A percentile compares a stretch with the other conserved stretches of the same genome.
phyloP scores from a whole-genome alignment of 768 basidiomycete genomes.

The Neoboletus brunneissimus region DNA sequence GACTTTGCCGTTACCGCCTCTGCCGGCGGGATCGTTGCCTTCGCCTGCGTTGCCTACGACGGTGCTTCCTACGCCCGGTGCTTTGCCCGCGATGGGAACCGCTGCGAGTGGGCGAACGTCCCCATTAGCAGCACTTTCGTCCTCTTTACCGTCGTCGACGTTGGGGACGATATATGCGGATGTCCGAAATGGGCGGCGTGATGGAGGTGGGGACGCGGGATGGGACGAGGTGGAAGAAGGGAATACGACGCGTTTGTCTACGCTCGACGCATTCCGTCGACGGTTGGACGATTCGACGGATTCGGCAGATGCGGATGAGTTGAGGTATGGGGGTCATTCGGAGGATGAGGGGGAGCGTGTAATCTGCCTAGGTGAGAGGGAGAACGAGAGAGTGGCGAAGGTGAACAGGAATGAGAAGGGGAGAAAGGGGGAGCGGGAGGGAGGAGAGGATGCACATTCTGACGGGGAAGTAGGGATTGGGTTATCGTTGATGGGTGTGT shows the following conservation, averaged over 20 bases:
- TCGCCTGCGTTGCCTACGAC: constrained; percentile 7
- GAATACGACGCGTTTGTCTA: constrained; percentile 22
- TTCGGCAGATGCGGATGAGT: constrained; percentile 6
- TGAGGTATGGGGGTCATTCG: not conserved
- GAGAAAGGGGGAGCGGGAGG: not conserved
- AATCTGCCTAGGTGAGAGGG: not conserved
- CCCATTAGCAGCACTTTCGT: constrained; percentile 12
- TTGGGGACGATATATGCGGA: not conserved
- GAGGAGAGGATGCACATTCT: constrained; percentile 34
- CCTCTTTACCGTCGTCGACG: constrained; percentile 11
- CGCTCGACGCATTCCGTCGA: constrained; percentile 26
- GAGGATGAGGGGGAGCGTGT: constrained; percentile 14
- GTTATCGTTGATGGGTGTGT: constrained; percentile 58
- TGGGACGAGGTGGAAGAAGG: constrained; percentile 17
- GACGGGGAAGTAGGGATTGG: constrained; percentile 71
- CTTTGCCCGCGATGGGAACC: not conserved
- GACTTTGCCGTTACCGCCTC: constrained; percentile 20
- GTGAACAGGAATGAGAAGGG: not conserved
- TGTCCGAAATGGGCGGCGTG: not conserved
- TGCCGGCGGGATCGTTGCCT: constrained; percentile 15
- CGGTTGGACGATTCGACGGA: constrained; percentile 12
- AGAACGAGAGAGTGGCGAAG: not conserved
- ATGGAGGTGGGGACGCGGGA: not conserved
- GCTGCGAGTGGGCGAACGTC: constrained; percentile 18
- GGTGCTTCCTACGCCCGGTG: not conserved